phyloP scores from a whole-genome alignment of 352 stramenopile species.

The Lagenidium giganteum region DNA sequence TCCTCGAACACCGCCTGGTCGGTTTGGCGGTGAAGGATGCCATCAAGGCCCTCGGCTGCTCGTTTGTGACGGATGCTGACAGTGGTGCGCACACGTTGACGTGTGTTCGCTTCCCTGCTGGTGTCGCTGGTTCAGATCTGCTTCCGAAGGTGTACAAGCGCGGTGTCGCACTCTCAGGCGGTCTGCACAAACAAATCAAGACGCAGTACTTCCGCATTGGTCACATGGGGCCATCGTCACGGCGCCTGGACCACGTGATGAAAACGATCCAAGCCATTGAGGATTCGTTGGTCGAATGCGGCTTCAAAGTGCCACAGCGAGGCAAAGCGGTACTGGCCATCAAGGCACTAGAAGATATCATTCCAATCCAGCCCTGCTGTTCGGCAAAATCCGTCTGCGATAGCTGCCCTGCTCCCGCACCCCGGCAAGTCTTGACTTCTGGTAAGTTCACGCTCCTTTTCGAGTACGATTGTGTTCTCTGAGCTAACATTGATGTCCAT shows the following conservation, averaged over 20 bases:
- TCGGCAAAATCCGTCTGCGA: conserved; percentile 31
- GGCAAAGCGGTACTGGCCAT: conserved; percentile 51
- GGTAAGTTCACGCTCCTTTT: no score
- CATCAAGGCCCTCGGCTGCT: conserved; percentile 57
- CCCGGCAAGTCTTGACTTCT: conserved; percentile 69
- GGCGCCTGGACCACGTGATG: conserved; percentile 63
- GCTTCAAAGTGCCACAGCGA: conserved; percentile 49
- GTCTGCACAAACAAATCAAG: conserved; percentile 79
- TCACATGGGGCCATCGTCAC: conserved; percentile 77
- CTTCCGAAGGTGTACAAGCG: conserved; percentile 66
- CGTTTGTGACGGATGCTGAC: conserved; percentile 44
- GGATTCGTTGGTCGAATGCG: conserved; percentile 61
- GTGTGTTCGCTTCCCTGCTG: conserved; percentile 66
- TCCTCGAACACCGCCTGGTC: conserved; percentile 56
- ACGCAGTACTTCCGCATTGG: conserved; percentile 83
- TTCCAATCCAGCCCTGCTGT: conserved; percentile 43
- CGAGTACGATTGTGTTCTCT: no score
- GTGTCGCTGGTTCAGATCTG: conserved; percentile 57
- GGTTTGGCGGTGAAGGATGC: conserved; percentile 60
- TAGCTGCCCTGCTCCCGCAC: conserved; percentile 56
- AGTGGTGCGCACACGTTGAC: conserved; percentile 64
- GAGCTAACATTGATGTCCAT: no score
- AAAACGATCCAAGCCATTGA: conserved; percentile 74
- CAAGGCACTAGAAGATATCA: conserved; percentile 41
- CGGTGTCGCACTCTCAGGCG: conserved; percentile 66